Evolutionary conservation across 2,329 filamentous ascomycete genomes (phyloP).

Genomic region (Cladosporium sp.): DNA sequence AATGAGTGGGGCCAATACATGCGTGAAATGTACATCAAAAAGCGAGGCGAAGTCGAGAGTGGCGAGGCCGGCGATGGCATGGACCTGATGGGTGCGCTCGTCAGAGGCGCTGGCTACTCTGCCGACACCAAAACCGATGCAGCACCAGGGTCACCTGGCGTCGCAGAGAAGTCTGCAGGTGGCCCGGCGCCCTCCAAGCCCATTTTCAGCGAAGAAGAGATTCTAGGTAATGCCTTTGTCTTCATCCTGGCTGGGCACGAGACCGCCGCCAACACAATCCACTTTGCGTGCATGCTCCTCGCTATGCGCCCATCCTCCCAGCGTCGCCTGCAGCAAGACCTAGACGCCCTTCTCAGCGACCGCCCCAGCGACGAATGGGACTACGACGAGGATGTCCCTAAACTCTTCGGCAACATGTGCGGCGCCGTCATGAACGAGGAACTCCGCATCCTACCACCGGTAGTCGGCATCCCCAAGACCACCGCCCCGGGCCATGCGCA

Average conservation of each 20-base stretch:
- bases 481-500: conserved; percentile 52
- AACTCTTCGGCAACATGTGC: conserved; percentile 68
- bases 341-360: conserved; percentile 66
- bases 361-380: conserved; percentile 65
- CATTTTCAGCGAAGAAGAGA: conserved; percentile 62
- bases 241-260: conserved; percentile 75
- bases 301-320: conserved; percentile 68
- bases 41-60: conserved; percentile 51
- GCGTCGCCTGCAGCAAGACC: conserved; percentile 65
- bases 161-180: conserved; percentile 36
- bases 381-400: conserved; percentile 67
- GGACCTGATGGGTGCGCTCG: conserved; percentile 60
- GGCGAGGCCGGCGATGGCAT: conserved; percentile 48
- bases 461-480: conserved; percentile 71
- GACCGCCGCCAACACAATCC: conserved; percentile 73
- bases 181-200: conserved; percentile 40
- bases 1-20: conserved; percentile 70
- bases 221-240: conserved; percentile 69
- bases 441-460: conserved; percentile 70
- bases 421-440: conserved; percentile 79
- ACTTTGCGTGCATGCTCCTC: conserved; percentile 70
- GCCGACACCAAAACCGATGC: conserved; percentile 22
- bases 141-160: conserved; percentile 31
- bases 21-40: conserved; percentile 66
- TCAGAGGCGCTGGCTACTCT: conserved; percentile 49